Conservation (phyloP, 768 basidiomycete genomes). For the Suillus decipiens region DNA sequence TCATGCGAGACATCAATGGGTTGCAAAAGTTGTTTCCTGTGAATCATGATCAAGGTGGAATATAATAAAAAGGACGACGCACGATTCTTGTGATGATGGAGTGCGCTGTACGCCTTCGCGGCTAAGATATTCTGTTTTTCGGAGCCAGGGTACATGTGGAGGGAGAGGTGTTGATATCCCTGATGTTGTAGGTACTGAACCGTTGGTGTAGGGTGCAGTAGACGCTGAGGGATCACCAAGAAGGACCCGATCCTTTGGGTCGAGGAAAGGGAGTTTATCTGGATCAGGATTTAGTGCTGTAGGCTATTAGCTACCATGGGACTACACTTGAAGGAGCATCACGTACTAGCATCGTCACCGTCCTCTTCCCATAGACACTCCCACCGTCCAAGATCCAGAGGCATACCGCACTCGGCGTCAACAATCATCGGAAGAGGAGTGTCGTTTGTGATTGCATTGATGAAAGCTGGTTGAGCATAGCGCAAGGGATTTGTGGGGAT, state of each 20-base stretch:
- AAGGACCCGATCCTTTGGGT: slow-evolving; percentile 76
- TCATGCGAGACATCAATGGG: slow-evolving; percentile 69
- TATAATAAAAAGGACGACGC: slow-evolving; percentile 23
- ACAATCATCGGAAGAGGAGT: slow-evolving; percentile 93
- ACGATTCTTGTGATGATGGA: slow-evolving; percentile 56
- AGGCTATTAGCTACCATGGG: not conserved
- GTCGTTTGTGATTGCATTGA: slow-evolving; percentile 77
- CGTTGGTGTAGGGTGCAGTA: slow-evolving; percentile 43
- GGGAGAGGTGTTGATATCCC: slow-evolving; percentile 47
- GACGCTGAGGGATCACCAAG: slow-evolving; percentile 64
- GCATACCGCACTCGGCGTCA: slow-evolving; percentile 97
- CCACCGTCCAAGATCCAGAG: slow-evolving; percentile 83
- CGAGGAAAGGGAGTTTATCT: slow-evolving; percentile 56
- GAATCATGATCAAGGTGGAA: not conserved
- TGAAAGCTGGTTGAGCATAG: slow-evolving; percentile 84
- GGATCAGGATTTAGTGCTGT: slow-evolving; percentile 68
- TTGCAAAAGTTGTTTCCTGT: slow-evolving; percentile 51
- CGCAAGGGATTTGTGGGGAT: slow-evolving; percentile 89
- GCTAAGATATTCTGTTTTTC: slow-evolving; percentile 89
- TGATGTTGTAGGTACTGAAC: slow-evolving; percentile 36
- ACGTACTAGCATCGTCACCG: slow-evolving; percentile 63
- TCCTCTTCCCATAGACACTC: slow-evolving; percentile 84
- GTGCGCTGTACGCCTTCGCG: slow-evolving; percentile 53
- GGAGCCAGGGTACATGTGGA: slow-evolving; percentile 83
- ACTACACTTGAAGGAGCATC: slow-evolving; percentile 20